Conservation (phyloP, 2,329 filamentous ascomycete species). For the Neonectria neomacrospora region DNA sequence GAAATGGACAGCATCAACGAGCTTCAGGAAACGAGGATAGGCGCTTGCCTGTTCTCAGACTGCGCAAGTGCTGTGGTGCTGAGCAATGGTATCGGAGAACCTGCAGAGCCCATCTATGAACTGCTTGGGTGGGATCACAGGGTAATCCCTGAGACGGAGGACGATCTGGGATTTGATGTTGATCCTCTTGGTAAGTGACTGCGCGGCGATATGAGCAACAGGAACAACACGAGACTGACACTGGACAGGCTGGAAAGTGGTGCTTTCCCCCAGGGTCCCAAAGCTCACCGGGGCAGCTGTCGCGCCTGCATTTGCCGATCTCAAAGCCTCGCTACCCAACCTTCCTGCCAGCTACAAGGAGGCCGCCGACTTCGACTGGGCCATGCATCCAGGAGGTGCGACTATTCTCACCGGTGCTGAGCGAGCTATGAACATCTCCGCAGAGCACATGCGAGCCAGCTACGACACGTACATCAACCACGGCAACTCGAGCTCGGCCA, state of each 20-base stretch:
- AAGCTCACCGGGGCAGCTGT: slow-evolving; percentile 64
- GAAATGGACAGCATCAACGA: slow-evolving; percentile 72
- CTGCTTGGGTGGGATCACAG: slow-evolving; percentile 74
- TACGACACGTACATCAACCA: slow-evolving; percentile 75
- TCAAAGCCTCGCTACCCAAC: slow-evolving; percentile 60
- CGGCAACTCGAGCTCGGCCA: slow-evolving; percentile 77
- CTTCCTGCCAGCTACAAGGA: slow-evolving; percentile 58
- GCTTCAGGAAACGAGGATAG: slow-evolving; percentile 71
- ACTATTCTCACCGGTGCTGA: slow-evolving; percentile 74
- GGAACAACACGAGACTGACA: slow-evolving; percentile 29
- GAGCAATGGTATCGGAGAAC: slow-evolving; percentile 69
- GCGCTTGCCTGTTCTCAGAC: slow-evolving; percentile 74
- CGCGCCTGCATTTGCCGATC: slow-evolving; percentile 63
- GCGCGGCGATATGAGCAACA: not conserved
- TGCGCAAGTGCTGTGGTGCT: slow-evolving; percentile 74
- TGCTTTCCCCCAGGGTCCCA: slow-evolving; percentile 71
- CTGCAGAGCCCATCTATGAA: slow-evolving; percentile 63
- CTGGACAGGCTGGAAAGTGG: slow-evolving; percentile 69
- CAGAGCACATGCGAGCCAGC: slow-evolving; percentile 75
- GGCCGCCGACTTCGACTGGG: slow-evolving; percentile 75
- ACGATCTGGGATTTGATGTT: slow-evolving; percentile 73
- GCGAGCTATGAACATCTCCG: slow-evolving; percentile 63
- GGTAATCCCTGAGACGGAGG: slow-evolving; percentile 69
- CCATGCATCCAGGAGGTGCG: slow-evolving; percentile 75
- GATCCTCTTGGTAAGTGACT: slow-evolving; percentile 64